phyloP scores from a whole-genome alignment of 805 yeast genomes.

The Ogataea polymorpha region DNA sequence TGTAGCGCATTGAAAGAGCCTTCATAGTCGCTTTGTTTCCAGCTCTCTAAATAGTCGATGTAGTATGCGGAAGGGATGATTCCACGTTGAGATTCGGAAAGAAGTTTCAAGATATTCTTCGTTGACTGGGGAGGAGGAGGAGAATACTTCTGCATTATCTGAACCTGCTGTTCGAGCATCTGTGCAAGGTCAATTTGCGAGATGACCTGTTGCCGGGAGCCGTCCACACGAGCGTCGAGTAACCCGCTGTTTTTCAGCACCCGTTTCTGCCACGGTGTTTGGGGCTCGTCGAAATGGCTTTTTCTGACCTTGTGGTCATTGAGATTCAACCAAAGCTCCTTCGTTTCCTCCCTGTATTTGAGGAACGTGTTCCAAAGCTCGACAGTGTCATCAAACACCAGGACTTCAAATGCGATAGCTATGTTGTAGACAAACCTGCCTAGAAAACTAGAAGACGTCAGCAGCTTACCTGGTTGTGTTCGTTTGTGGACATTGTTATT shows the following conservation, averaged over 20 bases:
- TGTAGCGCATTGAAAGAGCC: constrained; percentile 57
- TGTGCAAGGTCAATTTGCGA: constrained; percentile 51
- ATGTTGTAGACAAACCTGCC: constrained; percentile 46
- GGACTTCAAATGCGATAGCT: constrained; percentile 38
- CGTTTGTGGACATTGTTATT: background rate
- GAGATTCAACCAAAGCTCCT: constrained; percentile 13
- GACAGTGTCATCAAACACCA: constrained; percentile 46
- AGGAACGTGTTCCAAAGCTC: constrained; percentile 41
- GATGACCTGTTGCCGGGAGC: constrained; percentile 33
- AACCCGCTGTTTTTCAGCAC: constrained; percentile 14
- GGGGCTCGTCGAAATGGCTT: constrained; percentile 1
- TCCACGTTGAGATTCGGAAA: constrained; percentile 47
- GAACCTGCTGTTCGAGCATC: constrained; percentile 52
- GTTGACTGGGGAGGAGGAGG: constrained; percentile 46
- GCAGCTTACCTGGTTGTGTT: constrained; percentile 15
- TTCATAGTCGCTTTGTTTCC: constrained; percentile 59
- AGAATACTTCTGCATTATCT: constrained; percentile 49
- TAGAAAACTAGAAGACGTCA: constrained; percentile 40
- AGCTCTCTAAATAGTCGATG: constrained; percentile 56
- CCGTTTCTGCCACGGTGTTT: constrained; percentile 11
- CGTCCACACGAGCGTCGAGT: background rate
- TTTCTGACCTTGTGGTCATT: constrained; percentile 22
- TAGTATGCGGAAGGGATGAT: constrained; percentile 49
- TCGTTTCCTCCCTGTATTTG: constrained; percentile 33
- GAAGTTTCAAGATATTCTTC: constrained; percentile 38